Base-by-base conservation (phyloP, 352 stramenopile genomes). In the Globisporangium acanthophoron region DNA sequence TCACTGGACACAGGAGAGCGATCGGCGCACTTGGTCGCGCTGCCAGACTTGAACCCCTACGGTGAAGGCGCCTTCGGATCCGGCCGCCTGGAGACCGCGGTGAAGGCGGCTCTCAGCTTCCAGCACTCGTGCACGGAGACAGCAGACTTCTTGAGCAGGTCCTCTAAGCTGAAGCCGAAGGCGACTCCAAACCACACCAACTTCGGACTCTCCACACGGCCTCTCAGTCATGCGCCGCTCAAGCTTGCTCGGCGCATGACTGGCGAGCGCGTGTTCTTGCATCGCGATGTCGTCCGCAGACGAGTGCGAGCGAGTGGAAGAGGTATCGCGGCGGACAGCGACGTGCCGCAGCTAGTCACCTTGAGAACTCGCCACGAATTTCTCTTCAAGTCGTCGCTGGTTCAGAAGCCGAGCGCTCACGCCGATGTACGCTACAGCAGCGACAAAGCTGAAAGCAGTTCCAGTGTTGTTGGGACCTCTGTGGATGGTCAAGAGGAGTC, bases 11-110 rank as follows among this genome's bases (percentile, higher is more conserved):
- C 11, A 18, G 21, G 24, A 13, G 39, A 27, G 29, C 44, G 67
- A 16, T 58, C 66, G 20, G 45, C 58, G 33, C 65, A 54, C 37
- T 52, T 91, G 45, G 64, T 87, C n/a, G 78, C 80, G 40, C 62
- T 59, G 2, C 74, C 72, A 0, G 73, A 88, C 41, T 69, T 66
- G 8, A 75, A 85, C 54, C 80, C 78, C 11, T 90, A 88, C 56
- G 78, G 76, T n/a, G 60, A 71, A 5, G 76, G 74, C 12, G 69
- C 70, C 11, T 80, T 75, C 50, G 75, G 75, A 21, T 58, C 63
- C 27, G 73, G 73, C 3, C 60, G 84, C 3, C 59, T 91, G 7
- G 79, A 91, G 44, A 62, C 82, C 39, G 73, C 72, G n/a, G 70
- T 85, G 39, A 70, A 85, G 41, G 64, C 66, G 16, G 76, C 71